Evolutionary conservation across 805 yeast genomes (phyloP).

Genomic region (Pichia nakasei): DNA sequence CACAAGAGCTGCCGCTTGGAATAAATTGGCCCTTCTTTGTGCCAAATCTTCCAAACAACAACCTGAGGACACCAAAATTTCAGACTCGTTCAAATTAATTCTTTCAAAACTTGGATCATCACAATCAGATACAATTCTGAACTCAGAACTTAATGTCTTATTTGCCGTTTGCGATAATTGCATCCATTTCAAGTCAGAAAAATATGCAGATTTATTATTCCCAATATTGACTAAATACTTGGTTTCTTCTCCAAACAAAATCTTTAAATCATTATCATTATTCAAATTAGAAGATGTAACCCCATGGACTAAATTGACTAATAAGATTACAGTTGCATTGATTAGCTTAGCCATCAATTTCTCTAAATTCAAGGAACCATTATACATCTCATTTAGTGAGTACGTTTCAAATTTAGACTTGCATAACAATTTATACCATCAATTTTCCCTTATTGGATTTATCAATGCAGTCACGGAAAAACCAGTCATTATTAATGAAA

Average conservation of each 20-base stretch:
- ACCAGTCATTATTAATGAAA: slow-evolving; percentile 17
- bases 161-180: slow-evolving; percentile 47
- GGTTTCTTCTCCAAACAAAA: slow-evolving; percentile 35
- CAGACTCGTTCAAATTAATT: slow-evolving; percentile 15
- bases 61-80: not conserved
- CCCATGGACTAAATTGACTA: slow-evolving; percentile 35
- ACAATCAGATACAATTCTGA: not conserved
- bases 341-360: slow-evolving; percentile 19
- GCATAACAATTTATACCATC: slow-evolving; percentile 4
- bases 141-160: slow-evolving; percentile 40
- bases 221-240: slow-evolving; percentile 39
- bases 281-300: slow-evolving; percentile 23
- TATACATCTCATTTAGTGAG: slow-evolving; percentile 4
- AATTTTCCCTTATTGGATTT: slow-evolving; percentile 25
- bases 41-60: slow-evolving; percentile 16
- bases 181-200: slow-evolving; percentile 24
- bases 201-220: slow-evolving; percentile 36
- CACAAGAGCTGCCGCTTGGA: slow-evolving; percentile 30
- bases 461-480: slow-evolving; percentile 21
- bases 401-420: slow-evolving; percentile 8
- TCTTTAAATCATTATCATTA: slow-evolving; percentile 27
- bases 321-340: slow-evolving; percentile 27
- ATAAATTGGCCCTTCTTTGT: slow-evolving; percentile 28
- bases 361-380: slow-evolving; percentile 11
- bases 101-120: not conserved